Evolutionary conservation across 345 rosid species (phyloP), one percentile per base, ranked within the genome.

Genomic region (Pugionium dolabratum): DNA sequence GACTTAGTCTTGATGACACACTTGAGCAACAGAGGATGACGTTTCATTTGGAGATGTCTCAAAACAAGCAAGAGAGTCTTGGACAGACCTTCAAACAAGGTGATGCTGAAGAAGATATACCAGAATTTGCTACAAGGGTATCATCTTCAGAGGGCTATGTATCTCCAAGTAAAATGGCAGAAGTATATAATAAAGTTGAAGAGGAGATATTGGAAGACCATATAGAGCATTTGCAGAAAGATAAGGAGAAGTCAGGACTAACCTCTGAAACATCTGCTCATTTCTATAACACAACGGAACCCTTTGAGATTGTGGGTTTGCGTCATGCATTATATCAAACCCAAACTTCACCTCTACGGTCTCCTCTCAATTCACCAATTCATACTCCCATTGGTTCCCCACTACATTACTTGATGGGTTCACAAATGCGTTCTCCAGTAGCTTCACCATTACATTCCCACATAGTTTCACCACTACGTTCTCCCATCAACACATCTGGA

Each of bases 341-440:
- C 45, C 63, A 61, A 45, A 67, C 2, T 27, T 73, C 77, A 46
- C 77, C 76, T 72, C 46, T 72, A 41, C 45, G 76, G 34, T 64
- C 76, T 26, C 76, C 67, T 36, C 72, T 73, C 31, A 73, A 51
- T 6, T 73, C 77, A 54, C 77, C 77, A 60, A 66, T 59, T 4
- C 77, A 40, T 9, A 73, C 77, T 26, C 77, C 77, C 25, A 40
- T 47, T 27, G 73, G 77, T 40, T 73, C 77, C 11, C 77, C 77
- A 39, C 56, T 66, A 40, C 73, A 66, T 48, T 60, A 67, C 66
- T 30, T 39, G 58, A 60, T 54, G 66, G 26, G 30, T 49, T 57
- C 72, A 36, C 64, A 36, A 31, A 45, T 48, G 31, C 72, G 62
- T 51, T 73, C 76, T 41, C 76, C 64, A 1, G 55, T 71, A 48